Conservation (phyloP, 371 early-diverging fungal species). For the Lichtheimia corymbifera region DNA sequence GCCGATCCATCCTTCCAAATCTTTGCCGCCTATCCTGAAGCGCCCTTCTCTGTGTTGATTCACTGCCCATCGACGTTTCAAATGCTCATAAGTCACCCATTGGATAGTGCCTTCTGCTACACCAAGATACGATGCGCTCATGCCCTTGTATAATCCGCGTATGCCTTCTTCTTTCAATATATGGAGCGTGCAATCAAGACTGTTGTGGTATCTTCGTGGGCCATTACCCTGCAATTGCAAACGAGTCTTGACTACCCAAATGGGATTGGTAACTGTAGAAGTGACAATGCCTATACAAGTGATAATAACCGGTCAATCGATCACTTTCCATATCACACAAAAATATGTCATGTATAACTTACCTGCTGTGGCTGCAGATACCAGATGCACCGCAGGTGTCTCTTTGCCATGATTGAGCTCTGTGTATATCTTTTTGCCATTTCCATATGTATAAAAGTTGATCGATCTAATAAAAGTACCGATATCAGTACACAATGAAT, state of each 20-base stretch:
- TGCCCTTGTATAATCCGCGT: slow-evolving; percentile 84
- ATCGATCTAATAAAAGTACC: slow-evolving; percentile 64
- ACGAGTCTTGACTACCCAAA: slow-evolving; percentile 96
- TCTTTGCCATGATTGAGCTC: slow-evolving; percentile 77
- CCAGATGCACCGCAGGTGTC: slow-evolving; percentile 77
- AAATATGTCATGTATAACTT: background rate
- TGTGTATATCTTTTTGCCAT: slow-evolving; percentile 79
- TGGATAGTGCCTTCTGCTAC: slow-evolving; percentile 90
- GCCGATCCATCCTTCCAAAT: slow-evolving; percentile 64
- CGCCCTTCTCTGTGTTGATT: slow-evolving; percentile 8
- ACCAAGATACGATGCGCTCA: slow-evolving; percentile 87
- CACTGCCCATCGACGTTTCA: slow-evolving; percentile 62
- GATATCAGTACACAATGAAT: too few species aligned
- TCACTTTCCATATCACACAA: background rate
- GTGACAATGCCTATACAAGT: slow-evolving; percentile 58
- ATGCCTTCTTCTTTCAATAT: slow-evolving; percentile 83
- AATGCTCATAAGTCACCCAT: slow-evolving; percentile 93
- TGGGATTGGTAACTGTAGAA: slow-evolving; percentile 88
- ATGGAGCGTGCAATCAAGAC: slow-evolving; percentile 69
- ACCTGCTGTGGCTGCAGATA: slow-evolving; percentile 87
- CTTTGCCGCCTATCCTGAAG: slow-evolving; percentile 33
- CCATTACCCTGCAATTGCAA: slow-evolving; percentile 80
- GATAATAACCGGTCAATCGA: background rate
- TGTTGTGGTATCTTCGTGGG: slow-evolving; percentile 65
- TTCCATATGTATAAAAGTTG: slow-evolving; percentile 89